Evolutionary conservation across 179 eudicot genomes (phyloP).

Genomic region (Pouteria campechiana): DNA sequence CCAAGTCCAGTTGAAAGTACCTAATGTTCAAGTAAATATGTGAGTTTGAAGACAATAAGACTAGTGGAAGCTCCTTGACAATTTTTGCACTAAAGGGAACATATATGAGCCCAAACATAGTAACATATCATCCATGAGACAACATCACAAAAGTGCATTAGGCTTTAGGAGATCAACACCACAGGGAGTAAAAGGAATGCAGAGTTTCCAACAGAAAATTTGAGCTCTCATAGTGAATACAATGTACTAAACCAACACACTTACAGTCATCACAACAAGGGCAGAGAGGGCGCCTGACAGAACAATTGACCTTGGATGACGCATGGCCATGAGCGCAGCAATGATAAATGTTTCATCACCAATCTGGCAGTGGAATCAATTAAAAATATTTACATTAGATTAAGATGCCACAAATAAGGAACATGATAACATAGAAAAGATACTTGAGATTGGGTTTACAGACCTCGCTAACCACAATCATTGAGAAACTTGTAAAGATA

Average conservation of each 20-base stretch:
- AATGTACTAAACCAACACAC: too few species aligned
- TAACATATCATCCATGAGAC: too few species aligned
- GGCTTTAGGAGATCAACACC: too few species aligned
- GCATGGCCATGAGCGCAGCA: constrained; percentile 99
- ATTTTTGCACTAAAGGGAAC: too few species aligned
- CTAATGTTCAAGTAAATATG: constrained; percentile 29
- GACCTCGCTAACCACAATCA: constrained; percentile 98
- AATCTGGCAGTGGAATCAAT: constrained; percentile 44
- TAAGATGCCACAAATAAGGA: background rate
- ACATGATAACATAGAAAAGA: background rate
- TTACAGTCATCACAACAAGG: constrained; percentile 94
- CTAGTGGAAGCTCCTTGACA: too few species aligned
- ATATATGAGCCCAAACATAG: too few species aligned
- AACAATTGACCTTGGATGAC: constrained; percentile 95
- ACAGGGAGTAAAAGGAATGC: too few species aligned
- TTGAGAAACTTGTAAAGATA: constrained; percentile 85
- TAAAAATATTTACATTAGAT: constrained; percentile 12
- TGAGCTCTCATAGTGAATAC: too few species aligned
- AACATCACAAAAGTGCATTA: too few species aligned
- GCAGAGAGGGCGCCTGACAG: constrained; percentile 96
- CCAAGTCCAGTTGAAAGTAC: constrained; percentile 98
- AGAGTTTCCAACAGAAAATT: too few species aligned
- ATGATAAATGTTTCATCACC: constrained; percentile 98
- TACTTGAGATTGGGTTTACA: constrained; percentile 8
- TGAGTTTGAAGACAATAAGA: too few species aligned